Evolutionary conservation across 495 filamentous ascomycete species (phyloP).

Genomic region (Aspergillus ellipticus): DNA sequence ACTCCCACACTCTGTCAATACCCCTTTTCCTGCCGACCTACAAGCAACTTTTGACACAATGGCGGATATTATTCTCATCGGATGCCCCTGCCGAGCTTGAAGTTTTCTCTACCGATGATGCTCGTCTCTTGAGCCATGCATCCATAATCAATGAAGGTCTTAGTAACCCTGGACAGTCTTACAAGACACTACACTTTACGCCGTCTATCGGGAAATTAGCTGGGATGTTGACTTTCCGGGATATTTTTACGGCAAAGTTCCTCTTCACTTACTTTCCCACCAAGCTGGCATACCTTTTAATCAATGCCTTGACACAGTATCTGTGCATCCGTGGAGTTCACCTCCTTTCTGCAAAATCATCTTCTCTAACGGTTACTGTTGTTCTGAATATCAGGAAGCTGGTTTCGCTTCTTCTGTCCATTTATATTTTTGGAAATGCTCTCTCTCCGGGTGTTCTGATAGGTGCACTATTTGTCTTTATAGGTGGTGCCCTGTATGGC

Average conservation of each 20-base stretch:
- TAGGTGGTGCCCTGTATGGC: constrained; percentile 82
- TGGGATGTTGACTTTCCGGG: constrained; percentile 8
- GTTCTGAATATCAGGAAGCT: constrained; percentile 93
- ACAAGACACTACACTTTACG: background rate
- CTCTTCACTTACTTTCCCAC: constrained; percentile 54
- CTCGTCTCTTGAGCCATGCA: background rate
- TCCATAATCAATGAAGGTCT: background rate
- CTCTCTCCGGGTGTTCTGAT: constrained; percentile 69
- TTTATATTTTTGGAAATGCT: constrained; percentile 87
- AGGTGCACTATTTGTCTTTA: constrained; percentile 82
- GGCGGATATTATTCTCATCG: constrained; percentile 43
- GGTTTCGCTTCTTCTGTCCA: constrained; percentile 84
- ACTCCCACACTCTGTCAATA: constrained; percentile 76
- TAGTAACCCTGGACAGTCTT: background rate
- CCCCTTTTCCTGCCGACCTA: constrained; percentile 57
- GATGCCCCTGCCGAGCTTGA: constrained; percentile 31
- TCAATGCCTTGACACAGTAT: constrained; percentile 91
- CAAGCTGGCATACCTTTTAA: constrained; percentile 64
- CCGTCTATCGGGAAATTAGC: background rate
- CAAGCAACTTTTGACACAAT: constrained; percentile 45
- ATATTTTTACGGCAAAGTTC: constrained; percentile 10
- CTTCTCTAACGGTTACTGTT: constrained; percentile 92
- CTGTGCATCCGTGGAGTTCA: constrained; percentile 94
- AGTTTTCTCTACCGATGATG: constrained; percentile 3
- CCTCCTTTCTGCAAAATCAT: constrained; percentile 75